A percentile compares a stretch with the other conserved stretches of the same genome.
Evolutionary conservation across 116 monocot species (phyloP).

Genomic region (Cymodocea nodosa): DNA sequence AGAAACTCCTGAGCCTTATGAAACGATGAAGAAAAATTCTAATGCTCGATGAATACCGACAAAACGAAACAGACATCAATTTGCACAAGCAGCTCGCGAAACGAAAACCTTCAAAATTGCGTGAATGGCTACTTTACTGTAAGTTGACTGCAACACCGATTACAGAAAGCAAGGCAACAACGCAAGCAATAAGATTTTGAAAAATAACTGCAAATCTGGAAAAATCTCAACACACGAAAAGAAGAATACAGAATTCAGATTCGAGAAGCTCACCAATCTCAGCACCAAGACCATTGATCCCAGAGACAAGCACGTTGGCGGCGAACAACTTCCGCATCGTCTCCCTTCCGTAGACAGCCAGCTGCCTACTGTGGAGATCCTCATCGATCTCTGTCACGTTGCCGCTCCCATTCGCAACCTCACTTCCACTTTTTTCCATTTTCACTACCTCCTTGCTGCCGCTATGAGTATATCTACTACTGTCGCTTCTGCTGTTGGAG

Average conservation of each 20-base stretch:
- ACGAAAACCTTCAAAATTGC: no score
- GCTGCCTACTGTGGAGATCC: conserved; percentile 98
- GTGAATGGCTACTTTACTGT: no score
- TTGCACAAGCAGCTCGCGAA: no score
- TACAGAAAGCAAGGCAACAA: no score
- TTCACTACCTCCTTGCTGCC: neutral
- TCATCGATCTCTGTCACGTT: conserved; percentile 71
- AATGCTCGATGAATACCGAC: no score
- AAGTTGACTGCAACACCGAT: no score
- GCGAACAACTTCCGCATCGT: conserved; percentile 82
- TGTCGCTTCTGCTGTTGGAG: neutral
- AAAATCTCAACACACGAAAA: neutral
- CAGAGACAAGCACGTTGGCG: conserved; percentile 85
- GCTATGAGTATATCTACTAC: neutral
- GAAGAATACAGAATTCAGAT: neutral
- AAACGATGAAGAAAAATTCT: no score
- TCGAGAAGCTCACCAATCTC: conserved; percentile 58
- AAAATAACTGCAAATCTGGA: no score
- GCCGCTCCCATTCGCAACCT: neutral
- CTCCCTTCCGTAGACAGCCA: conserved; percentile 98
- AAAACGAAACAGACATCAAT: no score
- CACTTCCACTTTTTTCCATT: neutral
- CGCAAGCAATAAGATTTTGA: no score
- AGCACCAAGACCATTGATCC: conserved; percentile 81
- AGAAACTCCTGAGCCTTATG: no score